Evolutionary conservation across 202 grass and related monocot species (phyloP), one percentile per base, ranked within the genome.

Genomic region (Sporobolus alterniflorus): DNA sequence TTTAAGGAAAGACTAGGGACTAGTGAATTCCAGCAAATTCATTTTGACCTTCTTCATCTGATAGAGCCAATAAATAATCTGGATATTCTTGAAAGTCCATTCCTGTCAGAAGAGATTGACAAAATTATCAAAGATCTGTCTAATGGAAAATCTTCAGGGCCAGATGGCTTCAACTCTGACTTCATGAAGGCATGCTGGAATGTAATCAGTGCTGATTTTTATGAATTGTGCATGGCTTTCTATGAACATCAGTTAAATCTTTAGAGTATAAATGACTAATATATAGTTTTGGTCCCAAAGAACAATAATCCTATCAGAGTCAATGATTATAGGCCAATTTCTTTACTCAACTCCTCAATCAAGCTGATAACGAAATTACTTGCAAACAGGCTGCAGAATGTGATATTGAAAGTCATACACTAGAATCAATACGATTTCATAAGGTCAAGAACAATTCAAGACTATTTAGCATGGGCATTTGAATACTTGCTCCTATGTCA

Each of bases 51-150:
- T 0, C 1, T 0, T 25, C 2, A 11, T 2, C 54, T 57, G 1
- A 0, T 57, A 0, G 0, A 1, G 1, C 0, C 0, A 26, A 12
- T 57, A 3, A 0, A 2, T 0, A 1, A 26, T 2, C 12, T 56
- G 7, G n/a, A 56, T 9, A 3, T 1, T 6, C 6, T 57, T 0
- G 54, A 57, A 22, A 0, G 1, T 1, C 8, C 8, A 0, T 57
- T 57, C 3, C 0, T 7, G 0, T 1, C 24, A 11, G 54, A 25
- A 4, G 22, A 57, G 26, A 26, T 57, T 25, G 54, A 57, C 11
- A 26, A 57, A 0, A 12, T 57, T 0, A 57, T 26, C 1, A 3
- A 7, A 3, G 10, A 11, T 0, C 6, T 22, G 20, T 21, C 21
- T 0, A 2, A 5, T 1, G 14, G 22, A 2, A 55, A 55, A 22